These are phyloP conservation scores for Graphilbum ipis-grandicollis DNA, from an alignment of 2,329 filamentous ascomycete genomes.

Conservation along the genomic window DNA sequence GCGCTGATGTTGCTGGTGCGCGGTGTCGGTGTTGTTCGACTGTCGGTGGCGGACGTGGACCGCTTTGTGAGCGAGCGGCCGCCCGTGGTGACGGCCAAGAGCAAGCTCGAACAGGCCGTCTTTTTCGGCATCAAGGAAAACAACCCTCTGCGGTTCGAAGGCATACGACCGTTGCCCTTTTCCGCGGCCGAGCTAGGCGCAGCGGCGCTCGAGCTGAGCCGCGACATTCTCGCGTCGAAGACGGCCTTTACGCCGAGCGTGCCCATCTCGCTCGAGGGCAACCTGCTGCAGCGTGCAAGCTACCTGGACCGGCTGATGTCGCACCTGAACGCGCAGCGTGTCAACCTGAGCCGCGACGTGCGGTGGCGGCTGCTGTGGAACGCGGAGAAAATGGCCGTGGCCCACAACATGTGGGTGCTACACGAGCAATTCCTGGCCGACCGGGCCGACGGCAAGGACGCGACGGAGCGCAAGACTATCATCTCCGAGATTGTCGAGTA, in stretches of 20 bases:
- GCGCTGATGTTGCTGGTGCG: slow-evolving; percentile 44
- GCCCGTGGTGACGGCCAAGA: slow-evolving; percentile 59
- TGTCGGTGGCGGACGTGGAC: slow-evolving; percentile 40
- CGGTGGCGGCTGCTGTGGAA: slow-evolving; percentile 75
- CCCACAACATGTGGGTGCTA: slow-evolving; percentile 60
- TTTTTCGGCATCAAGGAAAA: slow-evolving; percentile 73
- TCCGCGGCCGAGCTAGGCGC: slow-evolving; percentile 51
- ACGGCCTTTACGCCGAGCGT: slow-evolving; percentile 57
- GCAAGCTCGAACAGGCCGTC: slow-evolving; percentile 83
- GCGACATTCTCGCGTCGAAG: slow-evolving; percentile 63
- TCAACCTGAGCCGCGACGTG: slow-evolving; percentile 46
- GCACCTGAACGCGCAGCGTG: slow-evolving; percentile 49
- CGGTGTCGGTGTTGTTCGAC: slow-evolving; percentile 42
- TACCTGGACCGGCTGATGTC: slow-evolving; percentile 60
- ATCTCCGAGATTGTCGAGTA: slow-evolving; percentile 58
- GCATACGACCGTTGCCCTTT: slow-evolving; percentile 49
- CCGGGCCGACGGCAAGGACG: slow-evolving; percentile 29
- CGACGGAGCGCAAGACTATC: slow-evolving; percentile 42
- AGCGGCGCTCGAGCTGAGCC: slow-evolving; percentile 64
- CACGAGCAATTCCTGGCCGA: slow-evolving; percentile 53
- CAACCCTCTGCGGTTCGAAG: slow-evolving; percentile 76
- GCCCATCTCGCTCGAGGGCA: slow-evolving; percentile 63
- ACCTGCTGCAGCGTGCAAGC: slow-evolving; percentile 54
- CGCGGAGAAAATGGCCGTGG: slow-evolving; percentile 78
- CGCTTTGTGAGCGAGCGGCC: slow-evolving; percentile 40